These are phyloP conservation scores for Senna siamea DNA, from an alignment of 306 rosid genomes.

Conservation along the genomic window DNA sequence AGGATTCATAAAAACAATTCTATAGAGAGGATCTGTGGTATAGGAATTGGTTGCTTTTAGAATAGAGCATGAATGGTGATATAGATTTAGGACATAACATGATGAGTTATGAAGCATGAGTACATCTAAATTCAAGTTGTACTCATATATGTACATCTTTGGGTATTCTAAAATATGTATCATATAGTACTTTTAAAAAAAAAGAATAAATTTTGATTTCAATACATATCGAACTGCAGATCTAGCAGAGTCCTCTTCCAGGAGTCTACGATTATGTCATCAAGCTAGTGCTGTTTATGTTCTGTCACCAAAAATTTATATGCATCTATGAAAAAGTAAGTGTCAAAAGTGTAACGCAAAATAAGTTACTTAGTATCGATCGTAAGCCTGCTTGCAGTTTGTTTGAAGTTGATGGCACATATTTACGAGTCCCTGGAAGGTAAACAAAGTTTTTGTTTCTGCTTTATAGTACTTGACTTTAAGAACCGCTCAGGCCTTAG, in stretches of 20 bases:
- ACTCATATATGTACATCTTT: no score
- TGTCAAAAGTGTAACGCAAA: conserved; percentile 31
- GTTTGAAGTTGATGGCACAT: conserved; percentile 34
- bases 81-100: not conserved
- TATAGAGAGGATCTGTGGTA: not conserved
- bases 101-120: no score
- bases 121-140: no score
- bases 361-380: not conserved
- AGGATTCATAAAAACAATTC: conserved; percentile 26
- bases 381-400: conserved; percentile 30
- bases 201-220: no score
- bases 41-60: not conserved
- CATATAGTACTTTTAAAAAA: no score
- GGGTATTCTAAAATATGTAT: no score
- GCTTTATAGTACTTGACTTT: conserved; percentile 31
- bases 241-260: not conserved
- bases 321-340: conserved; percentile 20
- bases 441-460: conserved; percentile 36
- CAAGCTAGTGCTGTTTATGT: conserved; percentile 21
- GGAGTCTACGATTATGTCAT: not conserved
- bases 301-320: conserved; percentile 5
- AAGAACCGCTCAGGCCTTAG: conserved; percentile 9
- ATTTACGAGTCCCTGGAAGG: conserved; percentile 34
- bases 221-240: no score
- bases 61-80: not conserved